Conservation (phyloP, 2,329 filamentous ascomycete species). For the Penicillium paneum region DNA sequence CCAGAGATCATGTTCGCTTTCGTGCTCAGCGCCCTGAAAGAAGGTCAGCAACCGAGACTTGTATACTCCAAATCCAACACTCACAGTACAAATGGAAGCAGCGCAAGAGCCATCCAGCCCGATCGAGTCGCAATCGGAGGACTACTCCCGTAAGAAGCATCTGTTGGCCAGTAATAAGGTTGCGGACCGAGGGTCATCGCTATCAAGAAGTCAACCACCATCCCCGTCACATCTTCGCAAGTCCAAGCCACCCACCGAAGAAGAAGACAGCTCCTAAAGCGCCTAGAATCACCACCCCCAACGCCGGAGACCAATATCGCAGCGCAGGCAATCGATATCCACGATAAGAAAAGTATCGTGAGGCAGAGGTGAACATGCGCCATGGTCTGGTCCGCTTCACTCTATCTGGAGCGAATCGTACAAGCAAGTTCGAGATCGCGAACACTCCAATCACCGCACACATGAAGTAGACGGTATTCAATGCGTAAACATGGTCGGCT, state of each 20-base stretch:
- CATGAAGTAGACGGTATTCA: conserved; percentile 55
- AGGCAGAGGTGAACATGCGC: conserved; percentile 35
- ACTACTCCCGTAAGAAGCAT: conserved; percentile 48
- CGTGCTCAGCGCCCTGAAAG: conserved; percentile 44
- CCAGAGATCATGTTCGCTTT: conserved; percentile 57
- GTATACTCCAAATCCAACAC: neutral
- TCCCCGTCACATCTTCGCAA: neutral
- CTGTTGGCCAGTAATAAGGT: conserved; percentile 57
- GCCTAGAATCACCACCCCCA: conserved; percentile 46
- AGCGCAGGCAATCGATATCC: conserved; percentile 35
- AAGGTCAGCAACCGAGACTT: conserved; percentile 5
- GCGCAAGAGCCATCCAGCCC: conserved; percentile 53
- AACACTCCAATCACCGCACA: conserved; percentile 50
- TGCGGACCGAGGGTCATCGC: conserved; percentile 50
- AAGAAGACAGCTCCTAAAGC: conserved; percentile 47
- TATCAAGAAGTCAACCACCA: conserved; percentile 9
- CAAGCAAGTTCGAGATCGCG: conserved; percentile 40
- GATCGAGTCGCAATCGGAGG: conserved; percentile 54
- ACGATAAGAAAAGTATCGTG: conserved; percentile 45
- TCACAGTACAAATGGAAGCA: conserved; percentile 52
- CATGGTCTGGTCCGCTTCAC: conserved; percentile 28
- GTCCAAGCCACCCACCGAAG: conserved; percentile 33
- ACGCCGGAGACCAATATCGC: conserved; percentile 44
- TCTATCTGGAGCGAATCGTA: conserved; percentile 29
- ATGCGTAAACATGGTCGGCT: conserved; percentile 53